A percentile compares a stretch with the other conserved stretches of the same genome.
Evolutionary conservation across 805 yeast species (phyloP).

Genomic region (Barnettozyma populi): DNA sequence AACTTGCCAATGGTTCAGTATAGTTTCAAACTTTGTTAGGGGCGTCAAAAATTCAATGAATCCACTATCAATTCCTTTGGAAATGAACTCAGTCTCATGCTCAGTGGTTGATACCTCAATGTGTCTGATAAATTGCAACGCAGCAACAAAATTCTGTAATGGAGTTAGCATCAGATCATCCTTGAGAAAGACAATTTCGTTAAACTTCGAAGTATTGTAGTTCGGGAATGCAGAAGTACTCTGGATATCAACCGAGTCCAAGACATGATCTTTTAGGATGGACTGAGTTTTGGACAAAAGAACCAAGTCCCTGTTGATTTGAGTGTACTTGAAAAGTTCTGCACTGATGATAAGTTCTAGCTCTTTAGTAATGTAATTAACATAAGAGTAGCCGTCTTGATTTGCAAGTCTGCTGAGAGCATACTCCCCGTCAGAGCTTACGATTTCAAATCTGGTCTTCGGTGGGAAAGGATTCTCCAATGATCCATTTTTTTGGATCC

Average conservation of each 20-base stretch:
- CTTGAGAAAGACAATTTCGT: constrained; percentile 7
- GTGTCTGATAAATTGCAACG: constrained; percentile 9
- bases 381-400: constrained; percentile 5
- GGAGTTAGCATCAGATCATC: constrained; percentile 11
- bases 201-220: constrained; percentile 10
- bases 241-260: constrained; percentile 10
- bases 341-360: constrained; percentile 8
- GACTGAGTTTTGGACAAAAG: constrained; percentile 7
- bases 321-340: constrained; percentile 4
- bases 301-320: not conserved
- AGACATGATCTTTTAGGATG: constrained; percentile 1
- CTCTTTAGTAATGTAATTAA: constrained; percentile 7
- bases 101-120: constrained; percentile 2
- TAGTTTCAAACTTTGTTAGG: constrained; percentile 3
- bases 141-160: constrained; percentile 10
- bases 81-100: not conserved
- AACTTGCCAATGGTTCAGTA: constrained; percentile 13
- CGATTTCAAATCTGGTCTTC: not conserved
- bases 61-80: constrained; percentile 8
- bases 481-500: constrained; percentile 7
- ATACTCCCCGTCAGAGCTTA: not conserved
- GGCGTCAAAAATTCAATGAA: constrained; percentile 5
- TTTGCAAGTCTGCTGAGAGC: not conserved
- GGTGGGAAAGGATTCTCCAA: constrained; percentile 10
- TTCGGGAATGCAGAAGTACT: constrained; percentile 8